These are phyloP conservation scores for Pythium brachiatum DNA, from an alignment of 352 stramenopile species.

Conservation along the genomic window DNA sequence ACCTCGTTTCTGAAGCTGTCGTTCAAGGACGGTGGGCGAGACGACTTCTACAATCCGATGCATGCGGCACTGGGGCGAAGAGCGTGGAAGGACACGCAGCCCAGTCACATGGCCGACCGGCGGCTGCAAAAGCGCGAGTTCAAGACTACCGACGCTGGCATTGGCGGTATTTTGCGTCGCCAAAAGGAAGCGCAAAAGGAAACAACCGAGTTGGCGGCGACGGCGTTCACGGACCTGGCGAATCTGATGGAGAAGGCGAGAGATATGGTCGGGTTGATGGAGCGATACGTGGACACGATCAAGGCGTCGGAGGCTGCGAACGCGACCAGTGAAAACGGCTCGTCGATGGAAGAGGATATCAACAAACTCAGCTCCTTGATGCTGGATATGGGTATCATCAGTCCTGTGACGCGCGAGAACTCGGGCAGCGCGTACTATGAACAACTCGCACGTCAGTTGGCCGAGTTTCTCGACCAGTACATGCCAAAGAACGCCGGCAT, in stretches of 20 bases:
- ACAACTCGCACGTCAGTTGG: slow-evolving; percentile 88
- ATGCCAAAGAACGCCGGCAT: slow-evolving; percentile 93
- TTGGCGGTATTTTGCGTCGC: slow-evolving; percentile 75
- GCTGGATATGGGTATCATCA: slow-evolving; percentile 93
- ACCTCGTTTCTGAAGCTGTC: slow-evolving; percentile 82
- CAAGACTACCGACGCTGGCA: slow-evolving; percentile 71
- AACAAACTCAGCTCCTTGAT: slow-evolving; percentile 84
- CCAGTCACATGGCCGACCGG: slow-evolving; percentile 68
- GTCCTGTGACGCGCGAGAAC: slow-evolving; percentile 90
- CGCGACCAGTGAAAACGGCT: slow-evolving; percentile 7
- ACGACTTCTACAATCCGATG: slow-evolving; percentile 82
- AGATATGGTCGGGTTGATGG: slow-evolving; percentile 90
- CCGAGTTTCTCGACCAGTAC: slow-evolving; percentile 77
- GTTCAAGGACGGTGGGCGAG: slow-evolving; percentile 81
- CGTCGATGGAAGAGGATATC: slow-evolving; percentile 52
- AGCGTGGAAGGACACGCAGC: slow-evolving; percentile 77
- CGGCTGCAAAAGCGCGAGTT: slow-evolving; percentile 79
- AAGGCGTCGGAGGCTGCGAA: slow-evolving; percentile 42
- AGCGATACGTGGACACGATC: slow-evolving; percentile 87
- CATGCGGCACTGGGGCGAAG: slow-evolving; percentile 59
- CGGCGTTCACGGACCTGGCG: slow-evolving; percentile 89
- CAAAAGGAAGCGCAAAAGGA: slow-evolving; percentile 81
- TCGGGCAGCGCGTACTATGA: slow-evolving; percentile 88
- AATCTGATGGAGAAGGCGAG: slow-evolving; percentile 89
- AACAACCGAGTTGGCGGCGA: slow-evolving; percentile 67